Percentiles rank a stretch among this genome's conserved stretches.
These are phyloP conservation scores for Tetrastigma voinierianum DNA, from an alignment of 164 flowering plant species.

Conservation along the genomic window DNA sequence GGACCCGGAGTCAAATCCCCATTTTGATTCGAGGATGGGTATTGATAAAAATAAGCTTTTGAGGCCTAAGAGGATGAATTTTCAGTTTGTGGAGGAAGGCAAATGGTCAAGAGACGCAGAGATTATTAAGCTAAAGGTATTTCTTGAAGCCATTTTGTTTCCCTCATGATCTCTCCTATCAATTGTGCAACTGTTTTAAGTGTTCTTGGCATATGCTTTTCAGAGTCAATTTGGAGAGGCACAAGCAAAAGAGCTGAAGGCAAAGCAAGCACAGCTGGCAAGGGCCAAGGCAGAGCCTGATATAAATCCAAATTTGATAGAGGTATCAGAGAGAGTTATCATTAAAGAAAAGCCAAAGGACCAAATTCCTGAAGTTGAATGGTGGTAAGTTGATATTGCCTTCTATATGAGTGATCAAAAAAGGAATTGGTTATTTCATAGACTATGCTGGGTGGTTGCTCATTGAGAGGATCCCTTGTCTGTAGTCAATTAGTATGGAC, in stretches of 20 bases:
- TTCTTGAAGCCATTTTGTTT: not conserved
- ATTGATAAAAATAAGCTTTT: conserved; percentile 74
- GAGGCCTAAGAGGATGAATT: conserved; percentile 85
- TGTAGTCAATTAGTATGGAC: too few relatives aligned
- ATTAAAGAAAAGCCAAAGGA: conserved; percentile 87
- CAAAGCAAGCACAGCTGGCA: conserved; percentile 85
- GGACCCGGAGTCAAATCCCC: conserved; percentile 84
- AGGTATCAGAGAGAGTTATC: conserved; percentile 79
- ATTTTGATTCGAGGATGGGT: conserved; percentile 87
- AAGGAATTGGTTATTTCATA: too few relatives aligned
- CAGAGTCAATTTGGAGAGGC: conserved; percentile 99
- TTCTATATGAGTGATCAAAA: conserved; percentile 8
- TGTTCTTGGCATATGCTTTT: not conserved
- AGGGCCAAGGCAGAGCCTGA: conserved; percentile 91
- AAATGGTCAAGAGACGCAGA: conserved; percentile 97
- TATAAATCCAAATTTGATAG: conserved; percentile 95
- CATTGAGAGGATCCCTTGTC: too few relatives aligned
- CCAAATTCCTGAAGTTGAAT: conserved; percentile 84
- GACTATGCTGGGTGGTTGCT: too few relatives aligned
- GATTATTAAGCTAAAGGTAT: conserved; percentile 78
- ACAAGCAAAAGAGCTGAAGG: conserved; percentile 85
- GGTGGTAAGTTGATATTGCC: conserved; percentile 65
- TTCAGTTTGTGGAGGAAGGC: conserved; percentile 99
- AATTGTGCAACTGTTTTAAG: not conserved
- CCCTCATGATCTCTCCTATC: not conserved